Base-by-base conservation (phyloP, 2,329 filamentous ascomycete species). In the Penicillium sp. region DNA sequence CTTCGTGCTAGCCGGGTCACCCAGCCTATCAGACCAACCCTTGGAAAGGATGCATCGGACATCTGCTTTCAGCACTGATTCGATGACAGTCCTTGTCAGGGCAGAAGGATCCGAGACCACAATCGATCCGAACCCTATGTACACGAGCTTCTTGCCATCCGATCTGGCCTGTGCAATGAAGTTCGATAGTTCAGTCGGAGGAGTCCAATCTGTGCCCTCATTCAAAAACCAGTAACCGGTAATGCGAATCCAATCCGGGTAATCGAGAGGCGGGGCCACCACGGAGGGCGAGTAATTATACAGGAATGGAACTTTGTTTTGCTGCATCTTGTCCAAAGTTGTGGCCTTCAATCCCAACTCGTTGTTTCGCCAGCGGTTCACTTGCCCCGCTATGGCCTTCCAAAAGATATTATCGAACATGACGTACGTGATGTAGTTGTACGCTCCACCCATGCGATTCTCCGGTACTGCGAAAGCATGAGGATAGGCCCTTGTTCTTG, bases 211-310 rank as follows among this genome's bases (percentile, higher is more conserved):
- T 51, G 76, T 69, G 3, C 73, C 75, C 67, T 96, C 91, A 58
- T 95, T 85, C 43, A 98, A 72, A 69, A 98, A 97, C 93, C 93
- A 98, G 71, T 98, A 97, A 0, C 93, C 93, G 0, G 93, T 97
- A 7, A 97, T 88, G 38, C 88, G 82, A 66, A 98, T 93, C 93
- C 93, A 98, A 68, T 97, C 93, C 37, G 88, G 91, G 71, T 90
- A 98, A 71, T 98, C 93, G 2, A 96, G 76, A 15, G 93, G 93
- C 26, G 90, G 91, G 2, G 87, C 82, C n/a, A 98, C 93, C 12
- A 98, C 93, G 10, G 82, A 86, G 0, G 90, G 88, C 49, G 88
- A 95, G 68, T 96, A 97, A 70, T 96, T 97, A 75, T 98, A 98
- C 40, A 98, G 71, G 69, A 98, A 98, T 0, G 93, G 93, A n/a